Base-by-base conservation (phyloP, 148 eudicot genomes). In the Selenicereus undatus region DNA sequence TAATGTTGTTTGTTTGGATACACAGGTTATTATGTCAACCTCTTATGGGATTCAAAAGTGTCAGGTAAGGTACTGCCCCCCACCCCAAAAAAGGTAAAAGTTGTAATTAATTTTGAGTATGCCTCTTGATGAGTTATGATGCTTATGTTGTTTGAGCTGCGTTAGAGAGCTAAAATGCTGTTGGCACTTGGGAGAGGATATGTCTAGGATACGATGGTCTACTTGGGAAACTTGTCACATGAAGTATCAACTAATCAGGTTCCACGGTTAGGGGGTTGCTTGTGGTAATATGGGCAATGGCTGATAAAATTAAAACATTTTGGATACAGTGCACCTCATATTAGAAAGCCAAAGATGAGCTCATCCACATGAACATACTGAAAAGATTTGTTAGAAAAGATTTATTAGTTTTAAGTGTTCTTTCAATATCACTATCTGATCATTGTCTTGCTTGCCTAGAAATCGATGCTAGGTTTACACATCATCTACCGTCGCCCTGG, bases 1-100 rank as follows among this genome's bases (percentile, higher is more conserved):
- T 35, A 83, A 73, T 56, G 87, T 52, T 81, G 73, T 95, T 50
- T 92, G 93, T 81, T 83, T 95, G 86, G 99, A 95, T 87, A 90
- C 97, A 77, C 89, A 91, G 82, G 70, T 89, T n/a, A 81, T 88
- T 65, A 88, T 93, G 70, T 92, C 92, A 88, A 97, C 99, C 74
- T 93, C 97, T 70, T 89, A 90, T 54, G 93, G 99, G 79, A 78
- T 89, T 75, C 94, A 90, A 60, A 95, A 88, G 91, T 86, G 91
- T 74, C 88, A 95, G 99, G 99, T 95, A 86, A 71, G 73, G n/a
- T 48, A 24, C 60, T 70, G 50, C 24, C 60, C 48, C 32, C 76
- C 50, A 3, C 50, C 24, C 32, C 11, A 16, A 24, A 24, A 52
- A 52, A 71, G 60, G 17, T 5, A 11, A 56, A 56, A 56, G 22